Base-by-base conservation (phyloP, 2,329 filamentous ascomycete species). In the Monosporascus sp. region DNA sequence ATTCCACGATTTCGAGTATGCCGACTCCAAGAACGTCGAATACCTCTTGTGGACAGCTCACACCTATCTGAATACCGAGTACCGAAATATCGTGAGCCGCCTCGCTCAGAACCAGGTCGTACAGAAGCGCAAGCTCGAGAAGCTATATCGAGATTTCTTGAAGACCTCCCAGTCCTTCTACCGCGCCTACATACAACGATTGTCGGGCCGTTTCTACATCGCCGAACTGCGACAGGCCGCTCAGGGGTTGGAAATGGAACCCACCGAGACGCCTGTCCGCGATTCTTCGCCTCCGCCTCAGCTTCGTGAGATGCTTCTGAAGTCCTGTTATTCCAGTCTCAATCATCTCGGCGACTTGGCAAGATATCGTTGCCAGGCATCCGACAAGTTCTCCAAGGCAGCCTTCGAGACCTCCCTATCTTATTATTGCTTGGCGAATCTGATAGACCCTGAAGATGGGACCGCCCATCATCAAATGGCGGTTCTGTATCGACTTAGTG, bases 101-200 rank as follows among this genome's bases (percentile, higher is more conserved):
- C 74, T 83, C 48, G 70, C 74, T 49, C 70, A 74, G 54, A 77
- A 77, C 51, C 75, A 81, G 55, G 75, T 76, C 5, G 82, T 87
- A 14, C 78, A 83, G 70, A 84, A 83, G 63, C 84, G 92, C 58
- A 94, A 91, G 70, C 76, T 93, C 49, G 87, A 89, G 68, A 92
- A 89, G 71, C 80, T 86, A 58, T 97, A 95, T 70, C 77, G 87
- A 53, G 82, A 84, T 60, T 97, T 96, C 69, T 83, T 97, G 62
- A 95, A 93, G 71, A 87, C 86, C 47, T 88, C 90, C 60, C 89
- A 94, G 70, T 84, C 85, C 63, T 97, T 96, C 70, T 97, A 97
- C 76, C 85, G 88, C 64, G 86, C 85, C 60, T 94, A 90, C 65
- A 87, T 97, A 51, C 85, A 93, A 69, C 83, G 86, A 53, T 77